Percentiles rank a stretch among this genome's conserved stretches.
phyloP scores from a whole-genome alignment of 2,329 filamentous ascomycete species.

The Aspergillus piperis region DNA sequence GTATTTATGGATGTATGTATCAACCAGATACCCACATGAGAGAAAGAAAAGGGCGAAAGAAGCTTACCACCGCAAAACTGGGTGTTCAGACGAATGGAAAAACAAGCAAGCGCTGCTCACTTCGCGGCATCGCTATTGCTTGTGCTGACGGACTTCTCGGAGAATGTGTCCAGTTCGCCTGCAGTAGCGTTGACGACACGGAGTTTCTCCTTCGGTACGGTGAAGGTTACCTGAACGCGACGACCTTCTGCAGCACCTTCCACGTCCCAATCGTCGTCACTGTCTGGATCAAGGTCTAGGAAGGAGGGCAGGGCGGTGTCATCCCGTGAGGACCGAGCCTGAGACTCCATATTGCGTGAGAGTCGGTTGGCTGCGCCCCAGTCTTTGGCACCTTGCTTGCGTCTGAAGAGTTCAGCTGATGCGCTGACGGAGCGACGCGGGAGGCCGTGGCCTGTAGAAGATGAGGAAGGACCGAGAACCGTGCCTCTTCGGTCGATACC shows the following conservation, averaged over 20 bases:
- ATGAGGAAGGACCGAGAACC: conserved; percentile 18
- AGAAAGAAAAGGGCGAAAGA: background rate
- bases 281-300: conserved; percentile 29
- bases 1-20: background rate
- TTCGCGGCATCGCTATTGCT: conserved; percentile 19
- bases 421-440: conserved; percentile 52
- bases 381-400: conserved; percentile 55
- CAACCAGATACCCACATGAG: background rate
- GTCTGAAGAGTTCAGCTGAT: conserved; percentile 50
- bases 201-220: conserved; percentile 81
- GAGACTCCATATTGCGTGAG: conserved; percentile 23
- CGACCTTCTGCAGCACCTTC: conserved; percentile 70
- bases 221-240: conserved; percentile 85
- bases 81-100: too few species aligned
- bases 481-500: conserved; percentile 32
- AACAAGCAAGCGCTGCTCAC: background rate
- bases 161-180: conserved; percentile 36
- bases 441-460: conserved; percentile 15
- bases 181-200: conserved; percentile 80
- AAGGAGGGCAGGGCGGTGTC: conserved; percentile 30
- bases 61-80: too few species aligned
- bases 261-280: conserved; percentile 68
- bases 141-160: conserved; percentile 31
- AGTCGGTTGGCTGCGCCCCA: conserved; percentile 48
- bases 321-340: conserved; percentile 21